Evolutionary conservation across 139 green algal species (phyloP), one percentile per base, ranked within the genome.

Genomic region (Marvania coccoides): DNA sequence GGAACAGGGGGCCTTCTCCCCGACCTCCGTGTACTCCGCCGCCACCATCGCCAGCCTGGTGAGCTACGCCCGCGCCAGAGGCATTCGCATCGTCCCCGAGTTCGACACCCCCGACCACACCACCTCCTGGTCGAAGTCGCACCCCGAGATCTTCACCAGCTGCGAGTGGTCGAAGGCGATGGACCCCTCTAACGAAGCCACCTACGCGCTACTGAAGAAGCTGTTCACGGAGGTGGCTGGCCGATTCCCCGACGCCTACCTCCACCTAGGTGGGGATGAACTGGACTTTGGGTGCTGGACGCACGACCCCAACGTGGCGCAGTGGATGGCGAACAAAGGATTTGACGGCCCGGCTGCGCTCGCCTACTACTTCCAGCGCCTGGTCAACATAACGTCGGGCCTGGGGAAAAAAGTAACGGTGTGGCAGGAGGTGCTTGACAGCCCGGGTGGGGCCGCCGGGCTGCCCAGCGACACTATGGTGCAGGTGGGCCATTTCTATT

Each of bases 31-130:
- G 4, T 86, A 86, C 58, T 58, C 40, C 2, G 33, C 24, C 3
- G 68, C 33, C 0, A 74, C 80, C 39, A 47, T 84, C 8, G 37
- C 4, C 23, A 47, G 65, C 3, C 63, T 89, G 35, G 65, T 85
- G 36, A n/a, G 26, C 13, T 86, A 81, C 55, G 83, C 81, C 1
- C 51, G 45, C 5, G 35, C 35, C 13, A 58, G 78, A 8, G 83
- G 83, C 30, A 80, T 89, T 29, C 37, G 78, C 5, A 75, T 89
- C 15, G 65, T 89, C 14, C 67, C 72, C 2, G 83, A 89, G 51
- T 62, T 87, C 30, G 83, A 89, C 70, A 77, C 58, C 3, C 83
- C 83, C 26, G 81, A 69, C 6, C 83, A 89, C 63, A 72, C 69
- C 3, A 33, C n/a, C 13, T 77, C 75, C 15, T 89, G 80, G 80